These are phyloP conservation scores for Cyclaneusma minus DNA, from an alignment of 2,329 filamentous ascomycete genomes.

Conservation along the genomic window DNA sequence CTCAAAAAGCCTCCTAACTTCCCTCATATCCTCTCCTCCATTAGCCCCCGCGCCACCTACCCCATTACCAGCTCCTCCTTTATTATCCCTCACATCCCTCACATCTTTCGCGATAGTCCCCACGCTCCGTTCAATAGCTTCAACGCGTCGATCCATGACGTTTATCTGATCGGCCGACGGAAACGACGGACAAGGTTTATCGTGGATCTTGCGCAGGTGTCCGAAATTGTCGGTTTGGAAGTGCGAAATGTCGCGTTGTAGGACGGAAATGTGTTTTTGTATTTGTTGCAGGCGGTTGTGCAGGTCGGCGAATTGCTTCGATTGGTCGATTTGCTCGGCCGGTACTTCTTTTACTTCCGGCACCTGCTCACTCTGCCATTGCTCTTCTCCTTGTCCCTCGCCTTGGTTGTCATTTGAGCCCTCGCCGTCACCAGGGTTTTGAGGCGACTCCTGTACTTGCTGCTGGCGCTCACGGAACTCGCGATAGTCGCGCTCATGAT, in stretches of 20 bases:
- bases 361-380: too few relatives aligned
- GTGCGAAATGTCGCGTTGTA: conserved; percentile 40
- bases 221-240: conserved; percentile 35
- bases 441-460: conserved; percentile 19
- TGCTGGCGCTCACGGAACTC: conserved; percentile 14
- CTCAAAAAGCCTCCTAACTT: conserved; percentile 1
- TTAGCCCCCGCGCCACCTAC: too few relatives aligned
- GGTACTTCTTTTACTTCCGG: conserved; percentile 12
- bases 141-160: conserved; percentile 2
- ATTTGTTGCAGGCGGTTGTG: conserved; percentile 68
- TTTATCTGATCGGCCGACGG: conserved; percentile 2
- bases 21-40: too few relatives aligned
- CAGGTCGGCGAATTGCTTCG: conserved; percentile 64
- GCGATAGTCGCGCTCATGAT: conserved; percentile 17
- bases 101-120: conserved; percentile 1
- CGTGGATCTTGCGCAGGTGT: conserved; percentile 20
- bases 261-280: conserved; percentile 49
- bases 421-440: conserved; percentile 9
- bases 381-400: conserved; percentile 6
- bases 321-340: conserved; percentile 25
- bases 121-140: conserved; percentile 1
- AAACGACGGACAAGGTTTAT: conserved; percentile 1
- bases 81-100: too few relatives aligned
- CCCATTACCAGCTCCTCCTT: too few relatives aligned
- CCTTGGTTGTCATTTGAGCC: conserved; percentile 12